Percentiles rank a stretch among this genome's conserved stretches.
Evolutionary conservation across 495 filamentous ascomycete genomes (phyloP).

Genomic region (Hypoxylon perforatum): DNA sequence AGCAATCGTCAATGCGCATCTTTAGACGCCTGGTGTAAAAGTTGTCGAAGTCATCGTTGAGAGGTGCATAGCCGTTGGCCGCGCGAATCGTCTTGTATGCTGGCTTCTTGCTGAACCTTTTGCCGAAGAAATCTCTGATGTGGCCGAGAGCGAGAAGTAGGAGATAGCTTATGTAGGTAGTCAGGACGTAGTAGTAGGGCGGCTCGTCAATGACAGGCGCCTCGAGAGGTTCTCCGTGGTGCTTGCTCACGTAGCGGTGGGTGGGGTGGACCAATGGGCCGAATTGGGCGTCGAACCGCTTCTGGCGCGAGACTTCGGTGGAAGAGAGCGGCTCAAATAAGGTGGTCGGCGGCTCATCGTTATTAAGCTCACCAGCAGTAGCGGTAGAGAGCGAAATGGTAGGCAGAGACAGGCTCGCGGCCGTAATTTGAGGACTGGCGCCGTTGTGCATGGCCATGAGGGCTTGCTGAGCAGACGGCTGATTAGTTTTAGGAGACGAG

Average conservation of each 20-base stretch:
- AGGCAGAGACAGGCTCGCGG: conserved; percentile 81
- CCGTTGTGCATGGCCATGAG: conserved; percentile 71
- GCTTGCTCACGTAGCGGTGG: conserved; percentile 88
- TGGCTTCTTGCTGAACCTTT: conserved; percentile 83
- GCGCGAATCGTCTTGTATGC: conserved; percentile 85
- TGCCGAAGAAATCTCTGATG: conserved; percentile 96
- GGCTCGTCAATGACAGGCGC: conserved; percentile 94
- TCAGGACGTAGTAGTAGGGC: conserved; percentile 94
- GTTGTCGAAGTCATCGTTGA: conserved; percentile 98
- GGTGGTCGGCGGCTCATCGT: conserved; percentile 78
- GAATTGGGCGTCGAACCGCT: conserved; percentile 89
- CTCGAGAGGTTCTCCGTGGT: conserved; percentile 79
- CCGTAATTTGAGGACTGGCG: conserved; percentile 72
- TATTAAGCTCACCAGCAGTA: conserved; percentile 76
- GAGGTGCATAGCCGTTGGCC: conserved; percentile 89
- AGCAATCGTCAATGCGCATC: conserved; percentile 95
- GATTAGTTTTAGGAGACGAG: conserved; percentile 73
- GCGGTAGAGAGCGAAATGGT: conserved; percentile 94
- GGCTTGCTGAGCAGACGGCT: conserved; percentile 63
- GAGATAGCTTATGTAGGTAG: conserved; percentile 96
- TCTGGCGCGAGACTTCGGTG: conserved; percentile 78
- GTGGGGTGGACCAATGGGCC: conserved; percentile 81
- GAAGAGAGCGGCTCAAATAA: conserved; percentile 93
- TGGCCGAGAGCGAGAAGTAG: conserved; percentile 96
- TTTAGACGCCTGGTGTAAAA: conserved; percentile 96